These are phyloP conservation scores for Quercus lobata DNA, from an alignment of 331 rosid species.

Conservation along the genomic window DNA sequence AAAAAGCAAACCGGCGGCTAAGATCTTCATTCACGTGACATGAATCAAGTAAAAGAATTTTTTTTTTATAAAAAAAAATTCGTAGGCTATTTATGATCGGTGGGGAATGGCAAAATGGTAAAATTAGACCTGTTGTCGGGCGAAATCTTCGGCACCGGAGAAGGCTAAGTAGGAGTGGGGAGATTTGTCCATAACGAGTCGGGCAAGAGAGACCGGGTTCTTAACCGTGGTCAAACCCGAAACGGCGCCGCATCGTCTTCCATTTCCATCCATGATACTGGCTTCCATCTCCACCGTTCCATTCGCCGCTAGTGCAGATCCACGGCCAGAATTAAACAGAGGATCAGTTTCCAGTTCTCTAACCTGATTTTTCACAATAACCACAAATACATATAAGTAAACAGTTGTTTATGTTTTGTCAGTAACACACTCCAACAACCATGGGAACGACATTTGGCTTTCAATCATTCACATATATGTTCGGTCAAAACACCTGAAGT, in stretches of 20 bases:
- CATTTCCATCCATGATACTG: constrained; percentile 88
- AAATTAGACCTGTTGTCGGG: constrained; percentile 58
- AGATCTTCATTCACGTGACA: neutral
- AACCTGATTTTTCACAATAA: constrained; percentile 37
- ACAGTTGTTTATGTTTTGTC: neutral
- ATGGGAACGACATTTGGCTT: neutral
- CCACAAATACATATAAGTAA: neutral
- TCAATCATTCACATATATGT: neutral
- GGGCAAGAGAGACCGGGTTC: constrained; percentile 90
- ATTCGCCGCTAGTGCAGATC: constrained; percentile 76
- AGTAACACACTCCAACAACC: neutral
- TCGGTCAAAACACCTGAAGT: too few species aligned
- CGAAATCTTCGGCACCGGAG: constrained; percentile 84
- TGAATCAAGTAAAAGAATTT: neutral
- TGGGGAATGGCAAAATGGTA: neutral
- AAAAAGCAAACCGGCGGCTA: neutral
- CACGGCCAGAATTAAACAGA: constrained; percentile 86
- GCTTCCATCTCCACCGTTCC: constrained; percentile 99
- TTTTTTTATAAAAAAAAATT: too few species aligned
- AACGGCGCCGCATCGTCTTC: constrained; percentile 89
- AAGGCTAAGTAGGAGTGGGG: constrained; percentile 96
- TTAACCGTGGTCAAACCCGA: constrained; percentile 79
- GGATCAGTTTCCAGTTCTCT: constrained; percentile 83
- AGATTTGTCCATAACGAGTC: constrained; percentile 92
- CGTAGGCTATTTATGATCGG: neutral